Conservation (phyloP, 2,329 filamentous ascomycete genomes). For the Hypoxylon sp. region DNA sequence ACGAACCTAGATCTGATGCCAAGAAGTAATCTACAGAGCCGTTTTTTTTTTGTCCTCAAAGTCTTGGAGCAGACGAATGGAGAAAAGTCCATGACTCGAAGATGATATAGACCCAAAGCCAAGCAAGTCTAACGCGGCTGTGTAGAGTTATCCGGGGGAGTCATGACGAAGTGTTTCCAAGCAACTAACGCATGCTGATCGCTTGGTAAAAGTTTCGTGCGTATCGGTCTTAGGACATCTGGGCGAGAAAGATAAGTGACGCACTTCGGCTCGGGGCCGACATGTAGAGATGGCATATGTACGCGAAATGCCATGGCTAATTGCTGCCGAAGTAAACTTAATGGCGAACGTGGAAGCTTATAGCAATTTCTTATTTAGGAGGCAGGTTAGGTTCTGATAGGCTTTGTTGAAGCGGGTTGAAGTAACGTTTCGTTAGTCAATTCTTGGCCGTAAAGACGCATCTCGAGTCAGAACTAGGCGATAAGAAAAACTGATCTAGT, state of each 20-base stretch:
- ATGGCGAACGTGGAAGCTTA: conserved; percentile 16
- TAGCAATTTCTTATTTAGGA: conserved; percentile 17
- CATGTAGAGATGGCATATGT: conserved; percentile 14
- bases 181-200: conserved; percentile 4
- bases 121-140: conserved; percentile 8
- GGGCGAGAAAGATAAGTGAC: neutral
- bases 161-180: conserved; percentile 5
- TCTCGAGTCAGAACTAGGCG: too few relatives aligned
- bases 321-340: conserved; percentile 26
- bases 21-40: too few relatives aligned
- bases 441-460: conserved; percentile 1
- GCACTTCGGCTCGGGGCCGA: conserved; percentile 14
- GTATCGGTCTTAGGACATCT: conserved; percentile 1
- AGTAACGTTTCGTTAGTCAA: neutral
- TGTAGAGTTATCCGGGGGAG: conserved; percentile 9
- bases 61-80: too few relatives aligned
- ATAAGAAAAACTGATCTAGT: too few relatives aligned
- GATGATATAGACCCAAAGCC: conserved; percentile 15
- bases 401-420: conserved; percentile 3
- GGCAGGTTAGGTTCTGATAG: too few relatives aligned
- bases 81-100: conserved; percentile 1
- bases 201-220: conserved; percentile 8
- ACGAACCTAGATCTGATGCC: too few relatives aligned
- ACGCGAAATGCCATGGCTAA: conserved; percentile 26
- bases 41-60: too few relatives aligned